A percentile compares a stretch with the other conserved stretches of the same genome.
Evolutionary conservation across 2,329 filamentous ascomycete species (phyloP).

Genomic region (Chrysosporium queenslandicum): DNA sequence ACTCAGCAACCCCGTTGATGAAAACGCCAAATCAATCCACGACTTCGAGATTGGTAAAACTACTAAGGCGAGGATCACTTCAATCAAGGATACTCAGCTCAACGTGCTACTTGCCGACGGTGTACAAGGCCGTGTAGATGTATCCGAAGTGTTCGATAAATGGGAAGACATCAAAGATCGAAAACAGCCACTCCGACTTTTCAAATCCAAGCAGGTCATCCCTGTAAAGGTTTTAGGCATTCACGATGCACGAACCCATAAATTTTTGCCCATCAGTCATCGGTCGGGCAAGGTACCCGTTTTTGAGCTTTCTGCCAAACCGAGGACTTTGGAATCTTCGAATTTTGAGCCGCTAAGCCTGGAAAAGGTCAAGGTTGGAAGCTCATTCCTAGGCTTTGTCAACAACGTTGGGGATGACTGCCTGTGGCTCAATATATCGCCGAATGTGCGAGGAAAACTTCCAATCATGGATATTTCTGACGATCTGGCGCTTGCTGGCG

Average conservation of each 20-base stretch:
- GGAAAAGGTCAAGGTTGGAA: constrained; percentile 61
- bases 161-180: constrained; percentile 79
- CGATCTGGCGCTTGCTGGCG: constrained; percentile 66
- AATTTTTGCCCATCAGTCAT: constrained; percentile 85
- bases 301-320: constrained; percentile 77
- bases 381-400: constrained; percentile 69
- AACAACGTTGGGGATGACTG: constrained; percentile 76
- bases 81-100: constrained; percentile 80
- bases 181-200: constrained; percentile 67
- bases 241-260: constrained; percentile 81
- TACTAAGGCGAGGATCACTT: constrained; percentile 67
- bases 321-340: constrained; percentile 44
- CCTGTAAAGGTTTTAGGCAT: constrained; percentile 71
- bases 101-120: constrained; percentile 84
- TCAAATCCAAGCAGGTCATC: constrained; percentile 60
- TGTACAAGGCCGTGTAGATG: constrained; percentile 82
- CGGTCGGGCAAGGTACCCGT: constrained; percentile 66
- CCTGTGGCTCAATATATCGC: constrained; percentile 84
- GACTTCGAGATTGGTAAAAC: constrained; percentile 65
- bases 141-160: constrained; percentile 78
- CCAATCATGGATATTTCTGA: constrained; percentile 75
- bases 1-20: constrained; percentile 54
- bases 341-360: constrained; percentile 58
- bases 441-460: constrained; percentile 76
- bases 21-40: constrained; percentile 52